Conservation (phyloP, 2,329 filamentous ascomycete species). For the Thelonectria olida region DNA sequence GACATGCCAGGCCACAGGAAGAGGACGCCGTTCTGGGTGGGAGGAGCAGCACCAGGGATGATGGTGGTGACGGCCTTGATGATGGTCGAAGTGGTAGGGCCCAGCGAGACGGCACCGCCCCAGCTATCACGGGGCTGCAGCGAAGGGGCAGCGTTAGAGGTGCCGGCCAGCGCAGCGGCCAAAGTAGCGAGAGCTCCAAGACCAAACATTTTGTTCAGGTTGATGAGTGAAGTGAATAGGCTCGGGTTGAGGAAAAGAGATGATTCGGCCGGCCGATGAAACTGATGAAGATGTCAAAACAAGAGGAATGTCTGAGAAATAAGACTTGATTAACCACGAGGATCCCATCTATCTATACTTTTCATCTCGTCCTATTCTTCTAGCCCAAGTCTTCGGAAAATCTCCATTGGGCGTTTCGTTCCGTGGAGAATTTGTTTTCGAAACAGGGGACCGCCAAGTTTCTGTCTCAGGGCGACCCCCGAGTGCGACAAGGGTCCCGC, state of each 20-base stretch:
- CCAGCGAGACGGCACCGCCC: constrained; percentile 33
- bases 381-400: not conserved
- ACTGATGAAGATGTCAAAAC: not conserved
- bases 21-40: constrained; percentile 26
- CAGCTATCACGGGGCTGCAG: constrained; percentile 23
- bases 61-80: constrained; percentile 34
- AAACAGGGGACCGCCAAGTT: constrained; percentile 7
- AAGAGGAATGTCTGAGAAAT: not conserved
- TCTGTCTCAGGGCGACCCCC: constrained; percentile 12
- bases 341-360: not conserved
- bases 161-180: constrained; percentile 22
- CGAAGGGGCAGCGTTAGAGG: constrained; percentile 16
- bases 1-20: constrained; percentile 34
- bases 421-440: constrained; percentile 3
- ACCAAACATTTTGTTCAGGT: constrained; percentile 14
- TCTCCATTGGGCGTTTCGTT: not conserved
- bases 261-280: constrained; percentile 14
- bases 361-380: not conserved
- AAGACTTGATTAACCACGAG: not conserved
- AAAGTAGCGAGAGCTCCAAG: constrained; percentile 22
- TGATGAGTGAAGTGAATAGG: not conserved
- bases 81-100: constrained; percentile 32
- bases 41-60: constrained; percentile 25
- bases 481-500: not conserved
- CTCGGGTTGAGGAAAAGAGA: not conserved